Conservation (phyloP, 441 rosid genomes). For the Syzygium malaccense region DNA sequence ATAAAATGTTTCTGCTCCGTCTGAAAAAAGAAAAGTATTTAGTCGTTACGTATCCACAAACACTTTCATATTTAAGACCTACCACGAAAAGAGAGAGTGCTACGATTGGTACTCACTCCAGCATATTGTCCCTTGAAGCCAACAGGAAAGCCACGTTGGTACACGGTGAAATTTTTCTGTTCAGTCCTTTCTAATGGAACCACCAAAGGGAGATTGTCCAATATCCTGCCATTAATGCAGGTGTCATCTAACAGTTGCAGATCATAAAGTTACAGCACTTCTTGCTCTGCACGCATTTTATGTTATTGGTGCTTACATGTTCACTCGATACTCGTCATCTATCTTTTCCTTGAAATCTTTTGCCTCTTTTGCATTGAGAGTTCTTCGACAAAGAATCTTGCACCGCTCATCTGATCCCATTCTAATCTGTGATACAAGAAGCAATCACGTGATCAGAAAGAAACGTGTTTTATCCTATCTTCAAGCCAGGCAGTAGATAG, state of each 20-base stretch:
- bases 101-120: neutral
- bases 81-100: neutral
- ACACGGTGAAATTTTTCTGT: neutral
- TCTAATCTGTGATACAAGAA: neutral
- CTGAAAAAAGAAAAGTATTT: neutral
- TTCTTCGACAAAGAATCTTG: neutral
- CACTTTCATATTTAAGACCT: neutral
- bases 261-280: neutral
- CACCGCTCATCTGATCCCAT: constrained; percentile 1
- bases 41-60: neutral
- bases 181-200: constrained; percentile 10
- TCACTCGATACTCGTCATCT: constrained; percentile 5
- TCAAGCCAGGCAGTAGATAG: neutral
- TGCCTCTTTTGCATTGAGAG: neutral
- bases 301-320: neutral
- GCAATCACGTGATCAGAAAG: neutral
- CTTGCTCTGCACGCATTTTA: neutral
- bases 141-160: constrained; percentile 7
- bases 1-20: constrained; percentile 9
- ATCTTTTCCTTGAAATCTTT: constrained; percentile 10
- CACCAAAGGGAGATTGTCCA: constrained; percentile 13
- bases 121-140: constrained; percentile 2
- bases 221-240: neutral
- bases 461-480: neutral
- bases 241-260: neutral